These are phyloP conservation scores for Cercophora samala DNA, from an alignment of 495 filamentous ascomycete species.

Conservation along the genomic window DNA sequence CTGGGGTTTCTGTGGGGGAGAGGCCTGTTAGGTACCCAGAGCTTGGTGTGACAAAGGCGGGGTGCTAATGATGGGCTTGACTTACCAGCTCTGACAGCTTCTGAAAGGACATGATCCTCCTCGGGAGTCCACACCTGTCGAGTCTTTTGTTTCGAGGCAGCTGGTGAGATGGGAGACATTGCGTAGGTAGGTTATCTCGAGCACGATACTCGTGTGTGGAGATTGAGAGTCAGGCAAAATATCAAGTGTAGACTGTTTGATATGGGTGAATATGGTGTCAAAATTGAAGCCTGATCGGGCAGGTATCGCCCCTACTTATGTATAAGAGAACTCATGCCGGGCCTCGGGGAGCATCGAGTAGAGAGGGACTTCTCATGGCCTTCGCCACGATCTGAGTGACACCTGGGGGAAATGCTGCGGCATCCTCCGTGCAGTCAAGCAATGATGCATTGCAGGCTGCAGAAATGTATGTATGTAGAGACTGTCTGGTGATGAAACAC, in stretches of 20 bases:
- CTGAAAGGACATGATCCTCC: slow-evolving; percentile 26
- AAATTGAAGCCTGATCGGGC: slow-evolving; percentile 4
- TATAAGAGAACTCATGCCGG: slow-evolving; percentile 2
- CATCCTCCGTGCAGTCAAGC: slow-evolving; percentile 6
- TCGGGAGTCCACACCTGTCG: slow-evolving; percentile 33
- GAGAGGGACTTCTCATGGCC: slow-evolving; percentile 1
- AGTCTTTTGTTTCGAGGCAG: slow-evolving; percentile 12
- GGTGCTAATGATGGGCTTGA: not conserved
- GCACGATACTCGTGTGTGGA: not conserved
- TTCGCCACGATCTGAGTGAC: slow-evolving; percentile 7
- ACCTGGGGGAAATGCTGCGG: slow-evolving; percentile 1
- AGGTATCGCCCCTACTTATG: slow-evolving; percentile 5
- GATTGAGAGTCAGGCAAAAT: not conserved
- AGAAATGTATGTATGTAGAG: not conserved
- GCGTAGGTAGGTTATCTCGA: not conserved
- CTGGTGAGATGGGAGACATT: not conserved
- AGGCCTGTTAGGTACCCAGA: not conserved
- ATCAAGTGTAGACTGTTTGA: not conserved
- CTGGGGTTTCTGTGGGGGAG: slow-evolving; percentile 22
- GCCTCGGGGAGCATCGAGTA: slow-evolving; percentile 9
- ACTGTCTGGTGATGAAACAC: slow-evolving; percentile 1
- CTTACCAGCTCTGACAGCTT: slow-evolving; percentile 25
- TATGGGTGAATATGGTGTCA: not conserved
- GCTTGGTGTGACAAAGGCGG: not conserved
- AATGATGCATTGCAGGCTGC: slow-evolving; percentile 2